These are phyloP conservation scores for Acacia melanoxylon DNA, from an alignment of 306 rosid genomes.

Conservation along the genomic window DNA sequence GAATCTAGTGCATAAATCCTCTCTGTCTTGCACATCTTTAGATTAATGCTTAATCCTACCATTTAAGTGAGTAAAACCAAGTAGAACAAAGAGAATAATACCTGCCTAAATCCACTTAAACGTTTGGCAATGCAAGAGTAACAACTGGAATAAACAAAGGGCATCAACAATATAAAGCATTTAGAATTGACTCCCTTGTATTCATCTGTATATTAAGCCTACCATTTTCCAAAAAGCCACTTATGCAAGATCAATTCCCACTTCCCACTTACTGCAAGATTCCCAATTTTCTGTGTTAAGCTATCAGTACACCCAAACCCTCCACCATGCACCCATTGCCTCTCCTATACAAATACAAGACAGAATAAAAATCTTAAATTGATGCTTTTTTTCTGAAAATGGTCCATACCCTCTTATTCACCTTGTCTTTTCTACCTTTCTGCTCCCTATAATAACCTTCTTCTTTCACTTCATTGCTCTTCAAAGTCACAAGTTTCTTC, in stretches of 20 bases:
- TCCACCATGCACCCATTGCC: conserved; percentile 24
- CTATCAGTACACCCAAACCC: conserved; percentile 29
- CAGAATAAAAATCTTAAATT: background rate
- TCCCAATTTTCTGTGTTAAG: conserved; percentile 24
- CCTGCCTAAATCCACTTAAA: background rate
- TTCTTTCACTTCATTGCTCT: conserved; percentile 28
- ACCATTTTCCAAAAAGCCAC: conserved; percentile 28
- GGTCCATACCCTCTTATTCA: conserved; percentile 40
- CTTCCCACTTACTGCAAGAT: conserved; percentile 24
- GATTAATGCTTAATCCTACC: conserved; percentile 9
- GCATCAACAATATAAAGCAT: conserved; percentile 21
- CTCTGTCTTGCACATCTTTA: background rate
- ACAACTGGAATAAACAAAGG: conserved; percentile 8
- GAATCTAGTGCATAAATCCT: conserved; percentile 16
- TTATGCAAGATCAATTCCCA: conserved; percentile 34
- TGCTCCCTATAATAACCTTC: conserved; percentile 28
- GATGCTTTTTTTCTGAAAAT: conserved; percentile 18
- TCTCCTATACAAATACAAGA: conserved; percentile 16
- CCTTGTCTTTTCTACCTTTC: conserved; percentile 38
- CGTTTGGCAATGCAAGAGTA: background rate
- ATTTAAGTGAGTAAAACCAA: background rate
- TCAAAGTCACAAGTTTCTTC: background rate
- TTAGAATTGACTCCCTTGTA: conserved; percentile 11
- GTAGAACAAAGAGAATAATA: background rate
- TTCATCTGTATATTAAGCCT: conserved; percentile 12